Evolutionary conservation across 768 basidiomycete species (phyloP).

Genomic region (Xerocomellus intermedius): DNA sequence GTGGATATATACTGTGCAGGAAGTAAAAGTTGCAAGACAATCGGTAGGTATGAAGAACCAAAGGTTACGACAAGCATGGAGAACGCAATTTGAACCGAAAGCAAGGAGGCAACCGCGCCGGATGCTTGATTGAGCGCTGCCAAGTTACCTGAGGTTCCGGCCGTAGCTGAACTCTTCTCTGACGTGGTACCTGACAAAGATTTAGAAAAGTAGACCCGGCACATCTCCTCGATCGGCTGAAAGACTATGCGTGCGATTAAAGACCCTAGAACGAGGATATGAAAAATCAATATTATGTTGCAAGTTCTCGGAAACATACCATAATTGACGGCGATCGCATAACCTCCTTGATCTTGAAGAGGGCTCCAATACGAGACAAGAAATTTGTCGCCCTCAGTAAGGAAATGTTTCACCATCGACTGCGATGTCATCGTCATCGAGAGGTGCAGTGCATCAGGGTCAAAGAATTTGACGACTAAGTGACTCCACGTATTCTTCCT

Average conservation of each 20-base stretch:
- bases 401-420: slow-evolving; percentile 87
- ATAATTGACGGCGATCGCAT: slow-evolving; percentile 94
- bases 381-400: slow-evolving; percentile 95
- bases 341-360: slow-evolving; percentile 87
- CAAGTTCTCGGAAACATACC: slow-evolving; percentile 46
- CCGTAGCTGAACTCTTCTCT: slow-evolving; percentile 1
- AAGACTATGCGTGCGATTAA: slow-evolving; percentile 89
- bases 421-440: slow-evolving; percentile 86
- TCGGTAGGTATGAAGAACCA: slow-evolving; percentile 69
- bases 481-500: slow-evolving; percentile 6
- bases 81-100: slow-evolving; percentile 64
- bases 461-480: slow-evolving; percentile 37
- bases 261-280: slow-evolving; percentile 57
- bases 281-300: not conserved
- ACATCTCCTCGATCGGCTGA: slow-evolving; percentile 93
- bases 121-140: slow-evolving; percentile 41
- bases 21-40: slow-evolving; percentile 67
- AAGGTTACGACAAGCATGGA: slow-evolving; percentile 73
- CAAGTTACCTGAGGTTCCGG: not conserved
- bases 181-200: slow-evolving; percentile 37
- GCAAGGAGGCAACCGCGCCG: slow-evolving; percentile 52
- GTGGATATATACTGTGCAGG: slow-evolving; percentile 69
- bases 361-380: slow-evolving; percentile 83
- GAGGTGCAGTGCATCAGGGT: slow-evolving; percentile 51
- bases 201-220: slow-evolving; percentile 85